Evolutionary conservation across 2,329 filamentous ascomycete genomes (phyloP).

Genomic region (Calonectria leucothoes): DNA sequence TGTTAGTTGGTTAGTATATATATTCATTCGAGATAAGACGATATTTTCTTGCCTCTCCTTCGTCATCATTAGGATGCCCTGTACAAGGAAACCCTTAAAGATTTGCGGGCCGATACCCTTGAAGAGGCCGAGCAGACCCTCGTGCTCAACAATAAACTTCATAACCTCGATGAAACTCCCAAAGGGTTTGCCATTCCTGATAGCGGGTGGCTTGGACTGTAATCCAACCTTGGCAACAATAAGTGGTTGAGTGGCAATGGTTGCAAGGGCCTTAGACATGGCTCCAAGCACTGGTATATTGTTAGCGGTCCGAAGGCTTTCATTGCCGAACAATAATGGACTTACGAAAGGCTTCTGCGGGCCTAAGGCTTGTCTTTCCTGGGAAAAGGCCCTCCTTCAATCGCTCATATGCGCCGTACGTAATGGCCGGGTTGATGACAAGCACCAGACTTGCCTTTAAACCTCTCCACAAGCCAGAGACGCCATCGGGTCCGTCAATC

Average conservation of each 20-base stretch:
- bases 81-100: slow-evolving; percentile 90
- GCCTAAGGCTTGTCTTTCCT: slow-evolving; percentile 78
- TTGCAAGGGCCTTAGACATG: slow-evolving; percentile 91
- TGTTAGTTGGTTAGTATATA: slow-evolving; percentile 47
- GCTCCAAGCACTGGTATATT: slow-evolving; percentile 80
- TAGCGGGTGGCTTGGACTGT: slow-evolving; percentile 90
- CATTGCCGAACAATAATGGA: slow-evolving; percentile 37
- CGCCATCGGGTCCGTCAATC: slow-evolving; percentile 88
- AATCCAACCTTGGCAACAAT: slow-evolving; percentile 98
- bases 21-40: not conserved
- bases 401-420: slow-evolving; percentile 95
- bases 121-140: slow-evolving; percentile 87
- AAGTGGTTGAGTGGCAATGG: slow-evolving; percentile 90
- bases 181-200: slow-evolving; percentile 89
- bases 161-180: slow-evolving; percentile 95
- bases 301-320: slow-evolving; percentile 15
- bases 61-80: slow-evolving; percentile 98
- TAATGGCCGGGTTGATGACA: slow-evolving; percentile 96
- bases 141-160: slow-evolving; percentile 90
- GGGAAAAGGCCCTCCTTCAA: slow-evolving; percentile 83
- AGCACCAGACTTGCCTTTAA: slow-evolving; percentile 95
- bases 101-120: slow-evolving; percentile 97
- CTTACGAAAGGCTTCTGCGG: slow-evolving; percentile 93
- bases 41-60: slow-evolving; percentile 80
- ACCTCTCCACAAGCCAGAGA: slow-evolving; percentile 91